These are phyloP conservation scores for Cercospora brassicicola DNA, from an alignment of 2,329 filamentous ascomycete species.

Conservation along the genomic window DNA sequence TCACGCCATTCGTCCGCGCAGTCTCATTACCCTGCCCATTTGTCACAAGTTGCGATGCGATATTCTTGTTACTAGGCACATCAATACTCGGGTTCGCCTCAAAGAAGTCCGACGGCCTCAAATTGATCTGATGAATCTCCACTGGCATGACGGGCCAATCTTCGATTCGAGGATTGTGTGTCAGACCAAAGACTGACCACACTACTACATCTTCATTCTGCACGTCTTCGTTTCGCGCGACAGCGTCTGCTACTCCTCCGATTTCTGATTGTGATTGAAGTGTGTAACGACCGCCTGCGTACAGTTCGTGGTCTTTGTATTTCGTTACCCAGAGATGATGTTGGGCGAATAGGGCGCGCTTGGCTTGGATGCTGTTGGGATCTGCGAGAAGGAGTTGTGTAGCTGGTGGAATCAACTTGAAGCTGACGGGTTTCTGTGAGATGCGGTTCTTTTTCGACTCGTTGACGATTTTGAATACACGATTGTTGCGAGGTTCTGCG, in stretches of 20 bases:
- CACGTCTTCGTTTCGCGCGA: slow-evolving; percentile 45
- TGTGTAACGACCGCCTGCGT: slow-evolving; percentile 52
- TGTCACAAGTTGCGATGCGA: slow-evolving; percentile 18
- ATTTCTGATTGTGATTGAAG: slow-evolving; percentile 49
- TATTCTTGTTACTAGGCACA: slow-evolving; percentile 43
- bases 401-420: slow-evolving; percentile 51
- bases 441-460: slow-evolving; percentile 48
- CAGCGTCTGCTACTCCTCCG: slow-evolving; percentile 49
- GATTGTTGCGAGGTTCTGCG: slow-evolving; percentile 52
- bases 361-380: slow-evolving; percentile 46
- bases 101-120: slow-evolving; percentile 57
- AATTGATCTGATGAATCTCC: slow-evolving; percentile 50
- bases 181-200: slow-evolving; percentile 54
- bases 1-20: neutral
- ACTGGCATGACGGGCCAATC: slow-evolving; percentile 55
- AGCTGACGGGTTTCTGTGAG: slow-evolving; percentile 50
- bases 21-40: slow-evolving; percentile 13
- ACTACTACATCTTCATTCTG: slow-evolving; percentile 51
- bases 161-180: slow-evolving; percentile 54
- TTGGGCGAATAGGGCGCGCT: slow-evolving; percentile 52
- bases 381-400: slow-evolving; percentile 54
- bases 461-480: slow-evolving; percentile 57
- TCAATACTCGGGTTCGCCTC: slow-evolving; percentile 55
- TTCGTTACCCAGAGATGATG: slow-evolving; percentile 58
- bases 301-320: slow-evolving; percentile 55